Percentiles rank a stretch among this genome's conserved stretches.
Evolutionary conservation across 768 basidiomycete species (phyloP).

Genomic region (Gymnopilus junonius): DNA sequence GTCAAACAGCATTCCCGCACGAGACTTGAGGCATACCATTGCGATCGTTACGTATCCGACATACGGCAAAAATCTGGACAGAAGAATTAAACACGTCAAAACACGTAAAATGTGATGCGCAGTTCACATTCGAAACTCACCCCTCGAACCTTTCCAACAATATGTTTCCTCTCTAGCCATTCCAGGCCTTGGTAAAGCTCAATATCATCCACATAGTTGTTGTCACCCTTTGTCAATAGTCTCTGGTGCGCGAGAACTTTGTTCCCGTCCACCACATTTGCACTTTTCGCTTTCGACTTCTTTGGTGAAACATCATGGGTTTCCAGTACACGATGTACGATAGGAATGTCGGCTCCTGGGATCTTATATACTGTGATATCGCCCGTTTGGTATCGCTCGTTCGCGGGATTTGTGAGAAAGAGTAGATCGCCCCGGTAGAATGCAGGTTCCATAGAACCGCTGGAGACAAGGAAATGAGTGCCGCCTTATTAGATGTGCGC

Average conservation of each 20-base stretch:
- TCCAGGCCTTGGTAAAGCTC: slow-evolving; percentile 86
- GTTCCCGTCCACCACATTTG: slow-evolving; percentile 3
- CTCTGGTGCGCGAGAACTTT: slow-evolving; percentile 52
- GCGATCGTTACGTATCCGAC: slow-evolving; percentile 97
- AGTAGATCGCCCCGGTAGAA: slow-evolving; percentile 96
- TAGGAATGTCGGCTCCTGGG: slow-evolving; percentile 91
- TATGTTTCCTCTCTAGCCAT: slow-evolving; percentile 87
- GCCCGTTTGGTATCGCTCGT: slow-evolving; percentile 76
- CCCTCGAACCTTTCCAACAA: slow-evolving; percentile 95
- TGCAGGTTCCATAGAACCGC: slow-evolving; percentile 96
- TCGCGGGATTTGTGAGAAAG: slow-evolving; percentile 88
- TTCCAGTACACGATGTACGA: slow-evolving; percentile 95
- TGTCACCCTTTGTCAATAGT: slow-evolving; percentile 95
- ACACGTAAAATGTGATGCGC: neutral
- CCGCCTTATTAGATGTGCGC: neutral
- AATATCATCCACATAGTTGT: slow-evolving; percentile 89
- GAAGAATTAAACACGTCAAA: neutral
- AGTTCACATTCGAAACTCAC: slow-evolving; percentile 49
- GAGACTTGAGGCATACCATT: slow-evolving; percentile 63
- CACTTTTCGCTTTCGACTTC: slow-evolving; percentile 25
- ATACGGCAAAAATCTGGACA: slow-evolving; percentile 84
- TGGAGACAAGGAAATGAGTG: slow-evolving; percentile 30
- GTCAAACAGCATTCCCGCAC: neutral
- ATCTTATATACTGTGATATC: slow-evolving; percentile 99
- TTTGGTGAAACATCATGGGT: slow-evolving; percentile 71